Percentiles rank a stretch among this genome's conserved stretches.
Conservation (phyloP, 78 protist genomes). For the Blattamonas nauphoetae region DNA sequence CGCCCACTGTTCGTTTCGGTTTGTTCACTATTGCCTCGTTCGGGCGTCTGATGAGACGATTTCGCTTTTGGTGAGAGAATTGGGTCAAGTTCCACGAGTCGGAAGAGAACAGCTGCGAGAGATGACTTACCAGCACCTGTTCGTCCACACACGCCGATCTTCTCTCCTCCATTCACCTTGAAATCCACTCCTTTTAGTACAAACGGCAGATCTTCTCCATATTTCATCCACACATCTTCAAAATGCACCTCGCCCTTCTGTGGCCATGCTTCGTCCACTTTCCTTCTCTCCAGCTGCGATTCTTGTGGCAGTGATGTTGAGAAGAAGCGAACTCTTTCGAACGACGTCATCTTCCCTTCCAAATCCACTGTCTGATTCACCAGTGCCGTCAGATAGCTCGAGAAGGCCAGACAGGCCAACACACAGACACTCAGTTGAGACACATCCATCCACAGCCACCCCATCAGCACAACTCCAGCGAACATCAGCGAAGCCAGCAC, state of each 20-base stretch:
- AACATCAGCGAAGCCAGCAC: background rate
- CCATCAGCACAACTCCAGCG: background rate
- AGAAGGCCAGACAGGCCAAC: background rate
- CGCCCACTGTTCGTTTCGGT: no score
- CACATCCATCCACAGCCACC: background rate
- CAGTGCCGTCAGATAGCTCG: background rate
- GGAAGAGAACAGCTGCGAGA: constrained; percentile 58
- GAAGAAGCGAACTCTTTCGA: constrained; percentile 5
- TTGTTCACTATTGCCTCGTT: no score
- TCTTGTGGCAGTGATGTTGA: background rate
- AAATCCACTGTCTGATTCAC: background rate
- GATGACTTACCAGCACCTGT: constrained; percentile 82
- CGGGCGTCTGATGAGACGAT: no score
- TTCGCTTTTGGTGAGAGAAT: no score
- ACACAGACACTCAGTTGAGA: background rate
- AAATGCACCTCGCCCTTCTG: background rate
- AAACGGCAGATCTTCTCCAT: constrained; percentile 39
- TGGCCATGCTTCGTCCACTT: constrained; percentile 33
- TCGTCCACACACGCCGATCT: constrained; percentile 82
- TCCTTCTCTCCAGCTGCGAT: background rate
- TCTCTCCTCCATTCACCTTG: constrained; percentile 42
- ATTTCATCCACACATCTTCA: constrained; percentile 15
- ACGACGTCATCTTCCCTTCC: background rate
- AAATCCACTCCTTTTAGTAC: constrained; percentile 10
- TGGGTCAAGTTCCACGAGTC: constrained; percentile 48